phyloP scores from a whole-genome alignment of 768 basidiomycete species.

The Trametes cubensis region DNA sequence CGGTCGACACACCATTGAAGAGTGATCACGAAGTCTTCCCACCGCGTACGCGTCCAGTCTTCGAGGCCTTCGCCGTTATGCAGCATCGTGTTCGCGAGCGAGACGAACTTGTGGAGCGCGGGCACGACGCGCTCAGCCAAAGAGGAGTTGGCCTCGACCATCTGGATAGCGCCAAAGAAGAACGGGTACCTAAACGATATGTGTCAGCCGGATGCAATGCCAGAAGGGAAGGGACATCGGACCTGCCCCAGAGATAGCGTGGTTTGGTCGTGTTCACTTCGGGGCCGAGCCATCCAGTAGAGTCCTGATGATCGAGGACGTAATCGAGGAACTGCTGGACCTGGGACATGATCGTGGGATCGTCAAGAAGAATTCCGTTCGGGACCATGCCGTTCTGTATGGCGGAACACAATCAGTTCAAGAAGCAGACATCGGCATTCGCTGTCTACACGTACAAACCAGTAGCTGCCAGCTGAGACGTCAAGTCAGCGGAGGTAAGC shows the following conservation, averaged over 20 bases:
- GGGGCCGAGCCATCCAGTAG: constrained; percentile 59
- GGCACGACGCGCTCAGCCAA: constrained; percentile 49
- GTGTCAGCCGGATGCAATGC: neutral
- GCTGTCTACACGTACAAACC: constrained; percentile 47
- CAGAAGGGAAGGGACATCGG: neutral
- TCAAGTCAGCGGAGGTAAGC: neutral
- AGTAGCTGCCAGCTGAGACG: constrained; percentile 54
- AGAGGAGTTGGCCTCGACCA: constrained; percentile 50
- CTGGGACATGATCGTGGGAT: constrained; percentile 48
- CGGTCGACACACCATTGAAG: constrained; percentile 49
- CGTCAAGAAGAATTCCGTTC: constrained; percentile 50
- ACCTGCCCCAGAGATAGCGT: constrained; percentile 58
- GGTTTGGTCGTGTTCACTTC: constrained; percentile 57
- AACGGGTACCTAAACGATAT: constrained; percentile 48
- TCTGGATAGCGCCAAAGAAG: constrained; percentile 61
- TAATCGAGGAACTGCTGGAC: constrained; percentile 53
- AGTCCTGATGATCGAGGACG: constrained; percentile 54
- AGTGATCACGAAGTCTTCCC: constrained; percentile 60
- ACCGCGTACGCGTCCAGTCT: constrained; percentile 54
- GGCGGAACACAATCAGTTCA: neutral
- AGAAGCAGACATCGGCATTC: neutral
- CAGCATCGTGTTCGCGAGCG: constrained; percentile 56
- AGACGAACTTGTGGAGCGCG: constrained; percentile 55
- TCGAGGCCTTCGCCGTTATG: constrained; percentile 55
- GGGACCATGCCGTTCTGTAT: constrained; percentile 56